These are phyloP conservation scores for Penicillium angulare DNA, from an alignment of 495 filamentous ascomycete species.

Conservation along the genomic window DNA sequence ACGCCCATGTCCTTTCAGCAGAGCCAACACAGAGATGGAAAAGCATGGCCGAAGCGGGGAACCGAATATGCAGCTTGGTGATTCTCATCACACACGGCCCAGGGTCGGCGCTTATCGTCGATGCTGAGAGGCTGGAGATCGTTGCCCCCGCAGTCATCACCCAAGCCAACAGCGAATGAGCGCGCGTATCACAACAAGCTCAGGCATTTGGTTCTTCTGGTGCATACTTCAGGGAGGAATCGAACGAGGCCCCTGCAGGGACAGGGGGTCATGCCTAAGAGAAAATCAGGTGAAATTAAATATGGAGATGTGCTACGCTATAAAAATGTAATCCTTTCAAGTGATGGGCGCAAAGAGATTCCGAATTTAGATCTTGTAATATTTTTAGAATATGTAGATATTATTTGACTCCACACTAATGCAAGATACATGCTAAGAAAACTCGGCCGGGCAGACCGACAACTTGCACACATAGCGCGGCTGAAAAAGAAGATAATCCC, in stretches of 20 bases:
- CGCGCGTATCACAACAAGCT: constrained; percentile 1
- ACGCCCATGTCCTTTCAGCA: constrained; percentile 8
- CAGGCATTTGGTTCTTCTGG: constrained; percentile 4
- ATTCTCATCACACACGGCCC: constrained; percentile 28
- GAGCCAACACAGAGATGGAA: not conserved
- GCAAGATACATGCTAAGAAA: no score
- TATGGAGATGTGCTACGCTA: no score
- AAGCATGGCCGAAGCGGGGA: constrained; percentile 12
- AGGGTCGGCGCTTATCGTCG: constrained; percentile 24
- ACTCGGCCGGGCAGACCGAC: constrained; percentile 3
- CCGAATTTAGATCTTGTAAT: no score
- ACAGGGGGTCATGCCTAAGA: no score
- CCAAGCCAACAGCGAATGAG: constrained; percentile 9
- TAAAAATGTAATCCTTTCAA: no score
- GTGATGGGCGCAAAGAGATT: not conserved
- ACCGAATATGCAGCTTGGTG: constrained; percentile 21
- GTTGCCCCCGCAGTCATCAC: constrained; percentile 15
- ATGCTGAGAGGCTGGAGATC: constrained; percentile 23
- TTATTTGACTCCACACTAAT: no score
- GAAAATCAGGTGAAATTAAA: no score
- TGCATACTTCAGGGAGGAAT: not conserved
- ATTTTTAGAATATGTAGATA: no score
- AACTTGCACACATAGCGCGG: not conserved
- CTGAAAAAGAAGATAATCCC: constrained; percentile 2
- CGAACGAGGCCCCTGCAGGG: no score